These are phyloP conservation scores for Macrolepiota albuminosa DNA, from an alignment of 768 basidiomycete genomes.

Conservation along the genomic window DNA sequence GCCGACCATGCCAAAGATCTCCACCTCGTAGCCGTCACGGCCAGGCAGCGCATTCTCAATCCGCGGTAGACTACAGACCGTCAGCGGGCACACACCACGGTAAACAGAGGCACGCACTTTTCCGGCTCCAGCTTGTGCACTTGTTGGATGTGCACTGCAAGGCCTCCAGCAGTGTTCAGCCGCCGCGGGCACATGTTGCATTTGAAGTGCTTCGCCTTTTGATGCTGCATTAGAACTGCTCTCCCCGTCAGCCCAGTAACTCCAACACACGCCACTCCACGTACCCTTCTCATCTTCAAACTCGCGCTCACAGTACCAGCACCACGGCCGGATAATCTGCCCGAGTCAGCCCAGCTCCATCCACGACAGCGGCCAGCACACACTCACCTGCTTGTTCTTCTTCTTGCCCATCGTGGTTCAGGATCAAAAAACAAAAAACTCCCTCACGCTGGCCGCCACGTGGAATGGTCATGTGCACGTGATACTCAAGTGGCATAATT, in stretches of 20 bases:
- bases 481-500: constrained; percentile 9
- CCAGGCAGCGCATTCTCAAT: constrained; percentile 97
- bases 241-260: background rate
- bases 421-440: constrained; percentile 1
- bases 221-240: constrained; percentile 95
- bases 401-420: constrained; percentile 45
- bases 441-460: background rate
- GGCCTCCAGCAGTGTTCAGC: constrained; percentile 94
- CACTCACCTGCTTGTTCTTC: constrained; percentile 51
- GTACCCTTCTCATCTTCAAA: constrained; percentile 99
- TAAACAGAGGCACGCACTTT: constrained; percentile 42
- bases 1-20: constrained; percentile 99
- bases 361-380: background rate
- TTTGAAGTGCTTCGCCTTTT: constrained; percentile 99
- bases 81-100: background rate
- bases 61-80: constrained; percentile 55
- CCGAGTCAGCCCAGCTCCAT: constrained; percentile 1
- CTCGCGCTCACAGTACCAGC: constrained; percentile 99
- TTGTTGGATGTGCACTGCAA: constrained; percentile 97
- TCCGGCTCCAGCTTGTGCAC: constrained; percentile 99
- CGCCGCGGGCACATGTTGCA: constrained; percentile 94
- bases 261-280: constrained; percentile 14
- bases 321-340: constrained; percentile 88
- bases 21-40: constrained; percentile 95
- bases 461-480: background rate